These are phyloP conservation scores for Angophora floribunda DNA, from an alignment of 345 rosid genomes.

Conservation along the genomic window DNA sequence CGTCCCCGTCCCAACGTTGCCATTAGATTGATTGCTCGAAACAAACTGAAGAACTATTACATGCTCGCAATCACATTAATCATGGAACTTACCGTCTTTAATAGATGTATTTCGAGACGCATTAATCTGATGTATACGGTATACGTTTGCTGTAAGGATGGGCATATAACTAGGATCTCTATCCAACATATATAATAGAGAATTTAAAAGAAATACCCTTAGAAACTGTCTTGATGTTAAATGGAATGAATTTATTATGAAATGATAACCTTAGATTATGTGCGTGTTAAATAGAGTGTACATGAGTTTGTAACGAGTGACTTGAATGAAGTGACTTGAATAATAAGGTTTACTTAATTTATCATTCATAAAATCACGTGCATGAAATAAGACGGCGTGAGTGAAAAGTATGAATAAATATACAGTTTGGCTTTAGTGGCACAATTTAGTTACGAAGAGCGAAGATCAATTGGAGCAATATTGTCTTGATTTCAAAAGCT, in stretches of 20 bases:
- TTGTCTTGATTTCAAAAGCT: background rate
- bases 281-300: background rate
- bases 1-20: background rate
- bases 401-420: background rate
- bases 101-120: background rate
- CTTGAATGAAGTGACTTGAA: background rate
- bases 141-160: background rate
- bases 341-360: background rate
- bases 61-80: background rate
- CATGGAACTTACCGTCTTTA: background rate
- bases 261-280: background rate
- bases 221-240: background rate
- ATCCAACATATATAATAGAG: background rate
- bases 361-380: background rate
- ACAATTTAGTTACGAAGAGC: background rate
- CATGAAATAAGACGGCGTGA: background rate
- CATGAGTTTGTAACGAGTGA: background rate
- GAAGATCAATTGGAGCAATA: background rate
- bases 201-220: background rate
- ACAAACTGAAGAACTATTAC: background rate
- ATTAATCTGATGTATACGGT: background rate
- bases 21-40: background rate
- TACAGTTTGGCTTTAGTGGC: background rate
- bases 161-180: background rate
- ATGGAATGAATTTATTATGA: background rate